Conservation (phyloP, 768 basidiomycete species). For the Gymnopilus junonius region DNA sequence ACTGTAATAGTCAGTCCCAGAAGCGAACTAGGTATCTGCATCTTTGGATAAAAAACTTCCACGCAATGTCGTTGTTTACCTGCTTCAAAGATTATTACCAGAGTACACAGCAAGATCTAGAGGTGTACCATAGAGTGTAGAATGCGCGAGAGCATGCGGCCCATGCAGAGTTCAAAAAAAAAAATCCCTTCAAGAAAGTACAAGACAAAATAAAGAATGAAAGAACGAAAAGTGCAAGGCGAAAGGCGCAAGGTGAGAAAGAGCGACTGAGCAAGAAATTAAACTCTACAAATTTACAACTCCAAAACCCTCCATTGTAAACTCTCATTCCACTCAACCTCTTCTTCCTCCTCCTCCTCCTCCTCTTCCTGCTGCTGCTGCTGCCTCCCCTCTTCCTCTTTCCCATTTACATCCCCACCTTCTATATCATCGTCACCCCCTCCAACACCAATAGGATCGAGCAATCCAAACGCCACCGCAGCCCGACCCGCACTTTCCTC, state of each 20-base stretch:
- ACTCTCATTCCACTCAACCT: constrained; percentile 24
- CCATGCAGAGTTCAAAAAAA: neutral
- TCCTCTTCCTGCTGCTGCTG: constrained; percentile 15
- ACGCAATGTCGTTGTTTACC: too few species aligned
- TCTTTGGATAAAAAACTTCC: too few species aligned
- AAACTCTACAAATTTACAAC: neutral
- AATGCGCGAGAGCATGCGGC: too few species aligned
- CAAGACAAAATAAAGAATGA: neutral
- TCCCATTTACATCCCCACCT: neutral
- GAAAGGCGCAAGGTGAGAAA: too few species aligned
- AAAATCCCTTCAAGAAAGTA: neutral
- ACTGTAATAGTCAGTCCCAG: too few species aligned
- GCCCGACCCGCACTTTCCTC: constrained; percentile 18
- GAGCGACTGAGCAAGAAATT: too few species aligned
- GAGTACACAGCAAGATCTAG: too few species aligned
- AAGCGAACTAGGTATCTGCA: too few species aligned
- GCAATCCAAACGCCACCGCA: constrained; percentile 26
- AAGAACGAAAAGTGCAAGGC: neutral
- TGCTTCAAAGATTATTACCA: too few species aligned
- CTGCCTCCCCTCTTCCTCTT: constrained; percentile 15
- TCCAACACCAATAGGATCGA: too few species aligned
- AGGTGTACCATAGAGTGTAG: too few species aligned
- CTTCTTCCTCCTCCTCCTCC: constrained; percentile 17
- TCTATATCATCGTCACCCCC: neutral
- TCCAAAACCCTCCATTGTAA: constrained; percentile 24